Conservation (phyloP, 495 filamentous ascomycete species). For the Cairneyella variabilis region DNA sequence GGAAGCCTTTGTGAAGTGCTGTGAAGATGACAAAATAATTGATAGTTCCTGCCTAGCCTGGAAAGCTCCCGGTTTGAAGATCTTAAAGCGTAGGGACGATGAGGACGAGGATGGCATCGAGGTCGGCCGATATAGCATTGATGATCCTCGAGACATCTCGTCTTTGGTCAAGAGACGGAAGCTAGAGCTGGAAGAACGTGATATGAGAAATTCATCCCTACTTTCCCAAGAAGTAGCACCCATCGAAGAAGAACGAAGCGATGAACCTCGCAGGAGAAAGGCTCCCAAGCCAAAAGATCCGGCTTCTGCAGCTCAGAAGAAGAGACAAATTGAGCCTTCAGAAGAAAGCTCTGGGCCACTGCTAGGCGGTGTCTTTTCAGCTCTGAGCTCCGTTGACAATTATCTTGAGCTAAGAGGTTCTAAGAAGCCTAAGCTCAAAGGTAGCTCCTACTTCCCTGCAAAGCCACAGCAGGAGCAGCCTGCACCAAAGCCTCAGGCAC, state of each 20-base stretch:
- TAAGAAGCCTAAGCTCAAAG: conserved; percentile 30
- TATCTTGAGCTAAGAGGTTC: conserved; percentile 39
- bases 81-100: conserved; percentile 44
- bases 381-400: conserved; percentile 35
- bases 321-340: neutral
- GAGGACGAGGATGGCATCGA: conserved; percentile 46
- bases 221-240: too few relatives aligned
- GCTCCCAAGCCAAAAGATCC: neutral
- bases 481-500: neutral
- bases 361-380: conserved; percentile 23
- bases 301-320: neutral
- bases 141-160: conserved; percentile 8
- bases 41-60: conserved; percentile 34
- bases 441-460: conserved; percentile 24
- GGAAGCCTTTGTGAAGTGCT: conserved; percentile 24
- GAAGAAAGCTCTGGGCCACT: neutral
- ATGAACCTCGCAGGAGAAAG: neutral
- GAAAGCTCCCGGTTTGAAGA: conserved; percentile 48
- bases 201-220: too few relatives aligned
- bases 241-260: neutral
- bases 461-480: neutral
- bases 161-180: conserved; percentile 22
- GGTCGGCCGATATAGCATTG: neutral
- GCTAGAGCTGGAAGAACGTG: conserved; percentile 13
- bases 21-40: conserved; percentile 25